phyloP scores from a whole-genome alignment of 2,329 filamentous ascomycete genomes.

The Rutstroemia sp. region DNA sequence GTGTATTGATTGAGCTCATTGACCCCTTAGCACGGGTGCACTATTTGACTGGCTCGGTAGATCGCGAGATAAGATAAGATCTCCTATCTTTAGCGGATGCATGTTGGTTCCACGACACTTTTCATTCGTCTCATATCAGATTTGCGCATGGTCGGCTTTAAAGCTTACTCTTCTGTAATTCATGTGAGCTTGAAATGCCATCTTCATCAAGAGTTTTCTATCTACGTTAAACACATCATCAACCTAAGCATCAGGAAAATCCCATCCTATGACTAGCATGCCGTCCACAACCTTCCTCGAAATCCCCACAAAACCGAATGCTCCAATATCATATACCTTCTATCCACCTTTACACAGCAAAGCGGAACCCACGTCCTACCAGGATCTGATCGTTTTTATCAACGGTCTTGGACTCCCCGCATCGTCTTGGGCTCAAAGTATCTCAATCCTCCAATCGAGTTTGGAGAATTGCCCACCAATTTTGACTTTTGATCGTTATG shows the following conservation, averaged over 20 bases:
- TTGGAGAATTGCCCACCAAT: conserved; percentile 23
- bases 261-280: background rate
- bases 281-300: conserved; percentile 11
- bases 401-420: conserved; percentile 29
- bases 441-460: conserved; percentile 20
- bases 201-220: background rate
- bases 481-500: conserved; percentile 30
- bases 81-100: too few relatives aligned
- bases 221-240: too few relatives aligned
- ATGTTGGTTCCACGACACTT: too few relatives aligned
- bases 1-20: too few relatives aligned
- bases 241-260: too few relatives aligned
- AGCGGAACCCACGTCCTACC: background rate
- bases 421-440: conserved; percentile 23
- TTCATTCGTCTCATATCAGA: too few relatives aligned
- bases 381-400: conserved; percentile 26
- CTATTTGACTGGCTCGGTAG: too few relatives aligned
- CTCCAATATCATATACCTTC: conserved; percentile 28
- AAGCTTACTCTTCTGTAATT: too few relatives aligned
- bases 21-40: too few relatives aligned
- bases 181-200: background rate
- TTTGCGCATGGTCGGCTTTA: too few relatives aligned
- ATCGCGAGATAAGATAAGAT: too few relatives aligned
- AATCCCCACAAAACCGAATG: conserved; percentile 28
- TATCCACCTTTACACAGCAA: conserved; percentile 11